A percentile compares a stretch with the other conserved stretches of the same genome.
These are phyloP conservation scores for Botryotinia convoluta DNA, from an alignment of 2,329 filamentous ascomycete species.

Conservation along the genomic window DNA sequence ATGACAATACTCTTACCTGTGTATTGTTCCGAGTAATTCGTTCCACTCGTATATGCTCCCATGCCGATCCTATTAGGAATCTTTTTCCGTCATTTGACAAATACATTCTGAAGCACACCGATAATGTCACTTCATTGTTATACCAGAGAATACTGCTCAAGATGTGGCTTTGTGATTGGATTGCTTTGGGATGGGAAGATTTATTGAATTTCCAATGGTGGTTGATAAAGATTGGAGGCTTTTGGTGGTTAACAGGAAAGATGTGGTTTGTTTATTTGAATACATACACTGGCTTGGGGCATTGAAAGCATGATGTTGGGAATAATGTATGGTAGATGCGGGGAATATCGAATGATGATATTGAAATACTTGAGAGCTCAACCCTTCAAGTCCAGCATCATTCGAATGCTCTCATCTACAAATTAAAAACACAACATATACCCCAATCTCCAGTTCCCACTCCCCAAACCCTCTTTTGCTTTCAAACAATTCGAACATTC, in stretches of 20 bases:
- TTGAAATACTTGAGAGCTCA: background rate
- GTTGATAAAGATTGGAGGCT: background rate
- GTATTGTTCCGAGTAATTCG: background rate
- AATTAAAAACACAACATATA: background rate
- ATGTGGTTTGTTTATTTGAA: background rate
- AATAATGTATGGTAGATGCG: background rate
- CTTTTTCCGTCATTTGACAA: background rate
- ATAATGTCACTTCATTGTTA: background rate
- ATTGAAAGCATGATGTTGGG: background rate
- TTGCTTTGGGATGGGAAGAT: slow-evolving; percentile 16
- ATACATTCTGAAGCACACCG: background rate
- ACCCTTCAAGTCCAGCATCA: background rate
- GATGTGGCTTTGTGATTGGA: slow-evolving; percentile 1
- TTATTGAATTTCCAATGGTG: slow-evolving; percentile 13
- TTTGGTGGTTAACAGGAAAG: slow-evolving; percentile 13
- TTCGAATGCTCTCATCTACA: background rate
- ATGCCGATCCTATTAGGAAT: background rate
- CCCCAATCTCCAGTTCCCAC: too few species aligned
- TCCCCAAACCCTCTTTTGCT: background rate
- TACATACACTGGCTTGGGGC: background rate
- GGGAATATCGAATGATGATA: background rate
- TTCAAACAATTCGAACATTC: background rate
- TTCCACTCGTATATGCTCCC: background rate
- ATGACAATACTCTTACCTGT: background rate
- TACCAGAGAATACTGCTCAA: slow-evolving; percentile 8